Conservation (phyloP, 2,329 filamentous ascomycete species). For the Ophiostoma sp. region DNA sequence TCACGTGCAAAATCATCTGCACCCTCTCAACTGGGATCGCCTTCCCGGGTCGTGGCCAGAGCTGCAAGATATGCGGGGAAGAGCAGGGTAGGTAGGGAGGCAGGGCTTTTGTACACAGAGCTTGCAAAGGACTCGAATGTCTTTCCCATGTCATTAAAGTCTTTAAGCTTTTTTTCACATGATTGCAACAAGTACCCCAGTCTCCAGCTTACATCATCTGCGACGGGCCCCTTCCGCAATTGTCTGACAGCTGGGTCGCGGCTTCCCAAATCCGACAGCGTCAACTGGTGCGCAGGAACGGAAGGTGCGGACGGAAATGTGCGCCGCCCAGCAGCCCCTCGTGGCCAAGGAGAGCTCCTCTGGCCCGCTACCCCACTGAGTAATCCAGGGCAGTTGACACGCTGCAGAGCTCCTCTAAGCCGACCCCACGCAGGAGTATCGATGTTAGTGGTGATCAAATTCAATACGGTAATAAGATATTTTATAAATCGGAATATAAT, state of each 20-base stretch:
- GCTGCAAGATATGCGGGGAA: constrained; percentile 9
- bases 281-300: constrained; percentile 16
- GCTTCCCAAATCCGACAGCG: not conserved
- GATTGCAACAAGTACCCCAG: not conserved
- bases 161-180: not conserved
- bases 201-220: not conserved
- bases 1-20: not conserved
- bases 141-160: not conserved
- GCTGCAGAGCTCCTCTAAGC: constrained; percentile 19
- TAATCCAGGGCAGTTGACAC: constrained; percentile 12
- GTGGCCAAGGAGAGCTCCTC: constrained; percentile 15
- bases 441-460: not conserved
- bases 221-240: not conserved
- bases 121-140: not conserved
- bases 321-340: not conserved
- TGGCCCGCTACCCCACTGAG: constrained; percentile 22
- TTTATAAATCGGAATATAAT: not conserved
- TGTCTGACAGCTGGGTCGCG: not conserved
- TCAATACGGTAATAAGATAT: too few species aligned
- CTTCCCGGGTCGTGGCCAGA: not conserved
- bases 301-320: constrained; percentile 16
- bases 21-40: not conserved
- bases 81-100: not conserved
- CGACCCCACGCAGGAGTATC: not conserved
- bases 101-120: not conserved